A percentile compares a stretch with the other conserved stretches of the same genome.
phyloP scores from a whole-genome alignment of 257 asterid species.

The Lycium barbarum region DNA sequence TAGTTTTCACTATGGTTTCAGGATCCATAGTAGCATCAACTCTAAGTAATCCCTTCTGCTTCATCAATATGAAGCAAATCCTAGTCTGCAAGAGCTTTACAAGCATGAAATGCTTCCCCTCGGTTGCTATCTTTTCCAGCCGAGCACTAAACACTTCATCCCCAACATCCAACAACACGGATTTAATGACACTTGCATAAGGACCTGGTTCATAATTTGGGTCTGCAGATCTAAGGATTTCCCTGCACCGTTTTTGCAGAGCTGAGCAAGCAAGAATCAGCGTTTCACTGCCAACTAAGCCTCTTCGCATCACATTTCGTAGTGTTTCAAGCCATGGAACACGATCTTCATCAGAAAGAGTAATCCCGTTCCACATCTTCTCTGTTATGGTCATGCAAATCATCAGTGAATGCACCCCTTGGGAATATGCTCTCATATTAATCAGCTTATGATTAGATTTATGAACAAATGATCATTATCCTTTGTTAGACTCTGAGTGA shows the following conservation, averaged over 20 bases:
- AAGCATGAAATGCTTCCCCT: constrained; percentile 90
- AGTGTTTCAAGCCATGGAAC: constrained; percentile 85
- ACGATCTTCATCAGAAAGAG: constrained; percentile 77
- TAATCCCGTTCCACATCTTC: constrained; percentile 60
- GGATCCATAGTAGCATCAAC: constrained; percentile 79
- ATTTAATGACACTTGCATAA: constrained; percentile 47
- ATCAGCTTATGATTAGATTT: neutral
- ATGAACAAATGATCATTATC: neutral
- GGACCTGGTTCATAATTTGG: constrained; percentile 51
- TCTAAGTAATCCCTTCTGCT: constrained; percentile 66
- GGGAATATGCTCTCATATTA: neutral
- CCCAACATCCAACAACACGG: constrained; percentile 62
- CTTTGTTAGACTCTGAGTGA: constrained; percentile 72
- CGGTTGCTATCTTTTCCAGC: constrained; percentile 61
- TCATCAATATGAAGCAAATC: constrained; percentile 82
- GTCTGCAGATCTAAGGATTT: constrained; percentile 80
- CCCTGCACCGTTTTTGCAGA: constrained; percentile 73
- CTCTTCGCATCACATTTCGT: constrained; percentile 48
- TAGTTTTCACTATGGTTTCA: constrained; percentile 48
- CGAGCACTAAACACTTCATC: constrained; percentile 68
- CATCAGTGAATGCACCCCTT: neutral
- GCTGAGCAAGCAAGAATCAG: constrained; percentile 84
- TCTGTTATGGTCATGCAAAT: constrained; percentile 31
- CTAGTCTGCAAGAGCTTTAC: constrained; percentile 71
- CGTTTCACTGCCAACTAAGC: constrained; percentile 45